Conservation (phyloP, 257 asterid species). For the Prunella vulgaris region DNA sequence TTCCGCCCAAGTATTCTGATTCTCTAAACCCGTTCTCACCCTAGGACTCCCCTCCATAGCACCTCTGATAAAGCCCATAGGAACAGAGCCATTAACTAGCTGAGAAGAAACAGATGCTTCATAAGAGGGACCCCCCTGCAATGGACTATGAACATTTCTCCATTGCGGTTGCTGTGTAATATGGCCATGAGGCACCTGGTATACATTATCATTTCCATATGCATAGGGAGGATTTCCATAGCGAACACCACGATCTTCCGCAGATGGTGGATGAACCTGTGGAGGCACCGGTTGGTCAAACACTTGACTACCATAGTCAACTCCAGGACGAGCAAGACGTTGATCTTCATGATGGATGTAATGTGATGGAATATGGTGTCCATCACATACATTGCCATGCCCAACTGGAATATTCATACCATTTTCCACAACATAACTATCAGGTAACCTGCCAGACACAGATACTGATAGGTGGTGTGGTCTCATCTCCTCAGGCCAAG, state of each 20-base stretch:
- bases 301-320: slow-evolving; percentile 51
- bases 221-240: slow-evolving; percentile 52
- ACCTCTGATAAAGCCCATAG: slow-evolving; percentile 51
- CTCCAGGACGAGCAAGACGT: slow-evolving; percentile 49
- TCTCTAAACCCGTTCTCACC: slow-evolving; percentile 50
- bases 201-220: slow-evolving; percentile 55
- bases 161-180: slow-evolving; percentile 50
- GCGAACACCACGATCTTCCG: slow-evolving; percentile 63
- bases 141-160: slow-evolving; percentile 70
- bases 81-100: slow-evolving; percentile 51
- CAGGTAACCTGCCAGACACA: slow-evolving; percentile 56
- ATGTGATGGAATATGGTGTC: slow-evolving; percentile 48
- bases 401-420: slow-evolving; percentile 45
- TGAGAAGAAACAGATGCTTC: slow-evolving; percentile 56
- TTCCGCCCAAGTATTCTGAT: slow-evolving; percentile 58
- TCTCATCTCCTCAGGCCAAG: slow-evolving; percentile 61
- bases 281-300: slow-evolving; percentile 45
- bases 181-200: slow-evolving; percentile 65
- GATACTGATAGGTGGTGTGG: slow-evolving; percentile 43
- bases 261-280: slow-evolving; percentile 45
- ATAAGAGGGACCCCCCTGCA: slow-evolving; percentile 49
- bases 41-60: slow-evolving; percentile 52
- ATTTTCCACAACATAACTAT: slow-evolving; percentile 51
- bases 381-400: slow-evolving; percentile 53
- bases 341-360: slow-evolving; percentile 65